phyloP scores from a whole-genome alignment of 2,329 filamentous ascomycete species.

The Phialocephala subalpina region DNA sequence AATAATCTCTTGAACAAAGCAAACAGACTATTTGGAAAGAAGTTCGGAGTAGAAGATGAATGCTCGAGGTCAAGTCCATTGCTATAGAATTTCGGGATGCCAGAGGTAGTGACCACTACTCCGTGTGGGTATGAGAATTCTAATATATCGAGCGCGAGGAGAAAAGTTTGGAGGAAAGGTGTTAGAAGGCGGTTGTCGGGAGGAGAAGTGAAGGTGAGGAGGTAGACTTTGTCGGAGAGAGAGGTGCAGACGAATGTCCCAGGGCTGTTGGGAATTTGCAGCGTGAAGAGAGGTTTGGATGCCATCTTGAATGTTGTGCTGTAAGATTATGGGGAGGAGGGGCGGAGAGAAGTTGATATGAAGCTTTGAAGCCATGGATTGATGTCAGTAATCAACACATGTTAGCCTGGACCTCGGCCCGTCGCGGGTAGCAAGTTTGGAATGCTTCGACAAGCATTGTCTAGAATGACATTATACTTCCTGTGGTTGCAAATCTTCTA shows the following conservation, averaged over 20 bases:
- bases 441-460: background rate
- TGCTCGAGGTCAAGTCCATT: slow-evolving; percentile 83
- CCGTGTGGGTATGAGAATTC: slow-evolving; percentile 71
- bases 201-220: slow-evolving; percentile 74
- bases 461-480: too few relatives aligned
- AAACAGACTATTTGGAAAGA: slow-evolving; percentile 68
- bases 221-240: slow-evolving; percentile 68
- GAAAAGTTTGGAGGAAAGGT: slow-evolving; percentile 70
- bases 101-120: slow-evolving; percentile 79
- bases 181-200: slow-evolving; percentile 81
- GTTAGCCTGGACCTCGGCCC: slow-evolving; percentile 25
- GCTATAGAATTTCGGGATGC: slow-evolving; percentile 80
- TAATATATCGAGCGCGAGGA: slow-evolving; percentile 77
- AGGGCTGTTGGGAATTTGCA: slow-evolving; percentile 60
- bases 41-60: slow-evolving; percentile 65
- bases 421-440: background rate
- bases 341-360: slow-evolving; percentile 9
- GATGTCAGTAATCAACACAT: slow-evolving; percentile 15
- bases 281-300: slow-evolving; percentile 58
- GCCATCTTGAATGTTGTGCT: slow-evolving; percentile 27
- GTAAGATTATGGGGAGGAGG: background rate
- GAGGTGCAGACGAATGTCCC: slow-evolving; percentile 68
- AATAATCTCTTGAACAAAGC: slow-evolving; percentile 70
- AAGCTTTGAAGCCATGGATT: background rate
- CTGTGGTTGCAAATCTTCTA: background rate